phyloP scores from a whole-genome alignment of 2,329 filamentous ascomycete species.

The Cladosporium sphaerospermum region DNA sequence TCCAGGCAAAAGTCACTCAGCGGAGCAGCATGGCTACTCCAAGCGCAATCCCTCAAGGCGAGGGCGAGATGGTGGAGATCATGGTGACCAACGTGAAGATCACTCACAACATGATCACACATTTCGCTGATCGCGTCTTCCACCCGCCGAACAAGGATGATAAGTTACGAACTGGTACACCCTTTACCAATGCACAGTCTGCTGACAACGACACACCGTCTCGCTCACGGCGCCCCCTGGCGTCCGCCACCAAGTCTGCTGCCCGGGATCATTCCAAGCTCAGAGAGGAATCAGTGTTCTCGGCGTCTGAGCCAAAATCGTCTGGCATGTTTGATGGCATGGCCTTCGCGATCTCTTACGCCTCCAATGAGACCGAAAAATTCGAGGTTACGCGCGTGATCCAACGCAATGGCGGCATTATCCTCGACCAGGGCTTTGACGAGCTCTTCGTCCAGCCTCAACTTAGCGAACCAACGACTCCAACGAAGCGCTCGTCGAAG shows the following conservation, averaged over 20 bases:
- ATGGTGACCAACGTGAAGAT: constrained; percentile 39
- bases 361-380: constrained; percentile 51
- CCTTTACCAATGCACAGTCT: constrained; percentile 17
- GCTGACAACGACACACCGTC: constrained; percentile 43
- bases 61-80: constrained; percentile 32
- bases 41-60: constrained; percentile 7
- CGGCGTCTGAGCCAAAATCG: neutral
- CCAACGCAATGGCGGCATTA: constrained; percentile 60
- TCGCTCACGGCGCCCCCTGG: constrained; percentile 40
- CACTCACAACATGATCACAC: constrained; percentile 37
- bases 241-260: constrained; percentile 13
- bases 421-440: constrained; percentile 72
- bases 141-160: constrained; percentile 12
- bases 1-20: constrained; percentile 33
- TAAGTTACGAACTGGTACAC: constrained; percentile 14
- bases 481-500: constrained; percentile 20
- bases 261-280: constrained; percentile 16
- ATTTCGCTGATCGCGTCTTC: constrained; percentile 36
- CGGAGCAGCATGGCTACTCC: constrained; percentile 31
- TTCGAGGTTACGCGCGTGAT: constrained; percentile 58
- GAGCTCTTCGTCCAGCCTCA: constrained; percentile 60
- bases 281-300: constrained; percentile 23
- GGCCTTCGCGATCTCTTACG: constrained; percentile 79
- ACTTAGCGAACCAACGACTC: constrained; percentile 21
- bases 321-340: constrained; percentile 65